Base-by-base conservation (phyloP, 1,284 basidiomycete genomes). In the Trametes pubescens region DNA sequence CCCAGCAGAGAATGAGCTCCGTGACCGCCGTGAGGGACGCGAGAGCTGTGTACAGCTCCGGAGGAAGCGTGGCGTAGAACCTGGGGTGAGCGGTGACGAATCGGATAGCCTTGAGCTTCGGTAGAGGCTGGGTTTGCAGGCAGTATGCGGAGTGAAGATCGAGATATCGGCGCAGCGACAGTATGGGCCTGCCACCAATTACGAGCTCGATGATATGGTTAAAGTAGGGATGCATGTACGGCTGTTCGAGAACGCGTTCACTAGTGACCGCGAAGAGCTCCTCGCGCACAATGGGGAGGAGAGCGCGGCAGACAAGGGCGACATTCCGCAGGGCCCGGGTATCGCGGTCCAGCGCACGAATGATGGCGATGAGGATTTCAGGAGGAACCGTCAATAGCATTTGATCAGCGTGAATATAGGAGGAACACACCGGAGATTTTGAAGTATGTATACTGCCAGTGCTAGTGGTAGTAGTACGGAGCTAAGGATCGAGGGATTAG, bases 241-340 rank as follows among this genome's bases (percentile, higher is more conserved):
- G 35, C 10, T 56, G n/a, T 4, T 14, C 14, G 14, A 64, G 22
- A 2, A 48, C 46, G 24, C 53, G 26, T 11, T 22, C 40, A 47
- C 40, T 32, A 8, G 56, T 40, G 1, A 51, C 52, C 7, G 47
- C 44, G 62, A 64, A 64, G 46, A 64, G 62, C 26, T 55, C 26
- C 52, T 56, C 57, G 37, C 52, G 62, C 2, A 46, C 53, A 16
- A 56, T 13, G 0, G 57, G 62, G 1, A 64, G 57, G 4, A 64
- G 38, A 24, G 24, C 16, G 24, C 26, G 57, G 32, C 57, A 64
- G 22, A 57, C 54, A 14, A 64, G 53, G 9, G 57, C 11, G 2
- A 40, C 16, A 11, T 57, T 58, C 26, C 48, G 47, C 8, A 64
- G 44, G 14, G 52, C 34, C 4, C 14, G 9, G 1, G 51, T n/a